These are phyloP conservation scores for Penicillium roqueforti DNA, from an alignment of 495 filamentous ascomycete species.

Conservation along the genomic window DNA sequence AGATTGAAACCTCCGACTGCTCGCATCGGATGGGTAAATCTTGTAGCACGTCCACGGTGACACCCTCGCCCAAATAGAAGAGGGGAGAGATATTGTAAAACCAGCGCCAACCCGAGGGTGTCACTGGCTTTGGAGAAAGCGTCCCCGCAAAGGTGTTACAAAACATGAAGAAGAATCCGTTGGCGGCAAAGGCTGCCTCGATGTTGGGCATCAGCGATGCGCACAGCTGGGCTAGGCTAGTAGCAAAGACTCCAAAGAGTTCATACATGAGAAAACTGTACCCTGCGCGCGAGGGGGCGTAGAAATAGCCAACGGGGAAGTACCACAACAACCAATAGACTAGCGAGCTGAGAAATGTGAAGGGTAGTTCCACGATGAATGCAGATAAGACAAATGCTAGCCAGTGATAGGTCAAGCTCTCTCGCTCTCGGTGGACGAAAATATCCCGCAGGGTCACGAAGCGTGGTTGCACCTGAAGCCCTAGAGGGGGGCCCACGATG, in stretches of 20 bases:
- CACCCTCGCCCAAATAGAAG: too few species aligned
- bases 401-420: constrained; percentile 43
- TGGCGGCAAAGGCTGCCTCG: neutral
- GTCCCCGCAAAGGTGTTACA: too few species aligned
- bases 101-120: too few species aligned
- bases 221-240: neutral
- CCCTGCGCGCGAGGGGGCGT: too few species aligned
- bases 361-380: constrained; percentile 42
- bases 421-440: constrained; percentile 26
- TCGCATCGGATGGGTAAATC: too few species aligned
- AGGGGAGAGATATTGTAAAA: too few species aligned
- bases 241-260: neutral
- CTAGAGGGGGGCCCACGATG: too few species aligned
- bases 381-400: constrained; percentile 36
- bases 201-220: constrained; percentile 13
- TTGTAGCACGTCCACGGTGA: too few species aligned
- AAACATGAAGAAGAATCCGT: too few species aligned
- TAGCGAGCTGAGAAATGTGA: constrained; percentile 30
- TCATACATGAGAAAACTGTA: neutral
- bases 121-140: too few species aligned
- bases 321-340: constrained; percentile 43
- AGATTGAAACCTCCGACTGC: constrained; percentile 17
- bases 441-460: too few species aligned
- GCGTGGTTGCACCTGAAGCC: too few species aligned
- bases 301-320: constrained; percentile 24